Base-by-base conservation (phyloP, 169 alveolate genomes). In the Besnoitia besnoiti region DNA sequence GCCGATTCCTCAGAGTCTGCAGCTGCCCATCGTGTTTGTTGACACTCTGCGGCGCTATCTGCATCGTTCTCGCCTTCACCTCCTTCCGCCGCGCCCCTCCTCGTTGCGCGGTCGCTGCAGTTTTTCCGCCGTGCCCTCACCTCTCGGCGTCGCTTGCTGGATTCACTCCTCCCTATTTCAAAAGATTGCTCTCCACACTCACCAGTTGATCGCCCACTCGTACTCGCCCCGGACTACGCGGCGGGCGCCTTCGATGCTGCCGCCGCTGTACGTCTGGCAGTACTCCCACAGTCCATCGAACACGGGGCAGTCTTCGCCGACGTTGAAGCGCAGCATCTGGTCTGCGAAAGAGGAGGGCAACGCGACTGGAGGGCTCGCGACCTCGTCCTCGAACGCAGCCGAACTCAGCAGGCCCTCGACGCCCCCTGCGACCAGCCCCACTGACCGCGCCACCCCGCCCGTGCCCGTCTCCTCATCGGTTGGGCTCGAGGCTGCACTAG, bases 281-380 rank as follows among this genome's bases (percentile, higher is more conserved):
- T 98, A 99, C 84, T 98, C 99, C 94, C 96, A 98, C 27, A 98
- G 96, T 19, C 99, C 99, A 85, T 98, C 99, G 87, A 99, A 99
- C 24, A 98, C 99, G 0, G 99, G 99, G 92, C 99, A 99, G 93
- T 99, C 99, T 8, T 98, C 97, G 30, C 93, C 93, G n/a, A 92
- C 61, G 61, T 92, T 92, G 84, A 44, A 75, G n/a, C 85, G 37
- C 55, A 59, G 55, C 21, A 75, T 35, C 46, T 75, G 92, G 24
- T 89, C 92, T 0, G 47, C 62, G 33, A 49, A 50, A 33, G 89
- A n/a, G 42, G 87, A 44, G 59, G 89, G n/a, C 21, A 67, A 10
- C 1, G 39, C 39, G 67, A 27, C 79, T 8, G 46, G 89, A 42
- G 55, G 85, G 40, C 40, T 73, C 89, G 3, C 82, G 5, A 24